A percentile compares a stretch with the other conserved stretches of the same genome.
Evolutionary conservation across 2,329 filamentous ascomycete genomes (phyloP).

Genomic region (Fusarium sp.): DNA sequence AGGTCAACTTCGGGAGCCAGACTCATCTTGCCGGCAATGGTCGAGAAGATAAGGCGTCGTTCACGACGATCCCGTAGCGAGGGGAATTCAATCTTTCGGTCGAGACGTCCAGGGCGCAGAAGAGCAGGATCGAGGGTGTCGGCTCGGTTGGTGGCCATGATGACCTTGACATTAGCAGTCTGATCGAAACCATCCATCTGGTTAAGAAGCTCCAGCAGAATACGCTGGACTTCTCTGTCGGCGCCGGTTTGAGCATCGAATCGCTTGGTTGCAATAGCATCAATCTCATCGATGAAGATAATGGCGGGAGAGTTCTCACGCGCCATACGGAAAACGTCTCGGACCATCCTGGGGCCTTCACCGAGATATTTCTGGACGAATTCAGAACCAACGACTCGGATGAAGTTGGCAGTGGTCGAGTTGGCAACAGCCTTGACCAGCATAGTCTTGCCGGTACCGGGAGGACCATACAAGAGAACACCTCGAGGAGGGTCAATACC

Average conservation of each 20-base stretch:
- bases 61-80: conserved; percentile 92
- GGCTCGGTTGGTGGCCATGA: conserved; percentile 99
- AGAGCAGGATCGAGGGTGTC: conserved; percentile 96
- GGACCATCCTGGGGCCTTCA: conserved; percentile 98
- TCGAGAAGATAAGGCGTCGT: conserved; percentile 94
- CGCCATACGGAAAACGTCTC: conserved; percentile 99
- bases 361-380: conserved; percentile 99
- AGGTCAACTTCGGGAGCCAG: conserved; percentile 95
- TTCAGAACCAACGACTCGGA: conserved; percentile 96
- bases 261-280: conserved; percentile 98
- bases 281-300: conserved; percentile 99
- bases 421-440: conserved; percentile 98
- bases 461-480: conserved; percentile 94
- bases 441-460: conserved; percentile 97
- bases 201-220: conserved; percentile 95
- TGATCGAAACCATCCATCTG: conserved; percentile 99
- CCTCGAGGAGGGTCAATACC: conserved; percentile 98
- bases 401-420: conserved; percentile 97
- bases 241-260: conserved; percentile 99
- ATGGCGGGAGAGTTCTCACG: conserved; percentile 98
- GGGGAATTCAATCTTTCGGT: conserved; percentile 99
- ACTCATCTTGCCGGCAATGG: conserved; percentile 98
- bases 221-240: conserved; percentile 98
- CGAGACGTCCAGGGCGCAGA: conserved; percentile 91
- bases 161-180: conserved; percentile 98